Conservation (phyloP, 192 early-diverging fungal species). For the Coemansia umbellata region DNA sequence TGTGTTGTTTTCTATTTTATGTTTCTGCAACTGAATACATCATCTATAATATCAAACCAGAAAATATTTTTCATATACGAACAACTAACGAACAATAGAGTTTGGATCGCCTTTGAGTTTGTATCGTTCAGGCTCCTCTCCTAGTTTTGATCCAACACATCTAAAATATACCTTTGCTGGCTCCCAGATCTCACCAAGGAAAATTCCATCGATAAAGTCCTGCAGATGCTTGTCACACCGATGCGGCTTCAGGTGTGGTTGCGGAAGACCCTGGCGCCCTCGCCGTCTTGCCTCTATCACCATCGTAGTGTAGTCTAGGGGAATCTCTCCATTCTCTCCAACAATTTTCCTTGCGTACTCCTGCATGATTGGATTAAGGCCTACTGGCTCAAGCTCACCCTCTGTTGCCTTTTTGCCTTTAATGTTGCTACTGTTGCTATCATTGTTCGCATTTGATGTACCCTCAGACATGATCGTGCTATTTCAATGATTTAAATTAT, state of each 20-base stretch:
- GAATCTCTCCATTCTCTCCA: slow-evolving; percentile 35
- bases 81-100: slow-evolving; percentile 8
- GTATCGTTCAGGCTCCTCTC: slow-evolving; percentile 49
- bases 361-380: slow-evolving; percentile 31
- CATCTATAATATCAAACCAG: not conserved
- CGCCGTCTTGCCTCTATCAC: slow-evolving; percentile 38
- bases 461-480: too few species aligned
- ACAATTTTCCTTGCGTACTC: slow-evolving; percentile 38
- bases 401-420: too few species aligned
- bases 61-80: not conserved
- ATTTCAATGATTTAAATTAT: too few species aligned
- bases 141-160: slow-evolving; percentile 37
- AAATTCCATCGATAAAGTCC: slow-evolving; percentile 44
- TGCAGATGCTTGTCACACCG: slow-evolving; percentile 45
- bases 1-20: not conserved
- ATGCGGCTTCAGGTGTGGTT: slow-evolving; percentile 44
- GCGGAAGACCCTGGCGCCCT: slow-evolving; percentile 38
- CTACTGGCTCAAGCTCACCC: too few species aligned
- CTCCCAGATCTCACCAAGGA: slow-evolving; percentile 28
- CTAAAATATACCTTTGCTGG: slow-evolving; percentile 29
- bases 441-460: too few species aligned
- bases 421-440: not conserved
- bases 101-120: slow-evolving; percentile 20
- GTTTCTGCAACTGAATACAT: not conserved
- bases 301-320: slow-evolving; percentile 27